phyloP scores from a whole-genome alignment of 2,329 filamentous ascomycete species.

The Aureobasidium mangrovei region DNA sequence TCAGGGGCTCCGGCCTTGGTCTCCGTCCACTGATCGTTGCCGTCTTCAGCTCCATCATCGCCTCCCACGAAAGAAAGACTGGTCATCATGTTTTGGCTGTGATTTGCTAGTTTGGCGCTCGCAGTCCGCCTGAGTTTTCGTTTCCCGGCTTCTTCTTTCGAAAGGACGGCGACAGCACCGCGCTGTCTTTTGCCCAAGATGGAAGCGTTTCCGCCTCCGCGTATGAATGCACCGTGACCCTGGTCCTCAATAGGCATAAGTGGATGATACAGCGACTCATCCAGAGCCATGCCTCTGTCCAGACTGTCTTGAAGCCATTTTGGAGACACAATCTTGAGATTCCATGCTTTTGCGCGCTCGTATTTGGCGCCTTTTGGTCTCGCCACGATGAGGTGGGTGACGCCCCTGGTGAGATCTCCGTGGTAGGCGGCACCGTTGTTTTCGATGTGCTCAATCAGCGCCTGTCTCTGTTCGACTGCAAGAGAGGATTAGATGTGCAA shows the following conservation, averaged over 20 bases:
- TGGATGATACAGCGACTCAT: conserved; percentile 79
- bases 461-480: conserved; percentile 55
- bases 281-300: conserved; percentile 79
- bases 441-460: conserved; percentile 59
- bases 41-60: neutral
- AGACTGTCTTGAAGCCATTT: conserved; percentile 83
- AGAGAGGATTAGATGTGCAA: neutral
- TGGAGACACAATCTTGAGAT: conserved; percentile 65
- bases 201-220: neutral
- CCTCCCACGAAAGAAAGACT: conserved; percentile 56
- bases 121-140: conserved; percentile 82
- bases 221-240: conserved; percentile 60
- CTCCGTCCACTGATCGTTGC: conserved; percentile 10
- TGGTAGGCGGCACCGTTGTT: conserved; percentile 74
- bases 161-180: conserved; percentile 16
- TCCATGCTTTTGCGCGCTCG: conserved; percentile 74
- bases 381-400: conserved; percentile 80
- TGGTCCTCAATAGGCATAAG: conserved; percentile 59
- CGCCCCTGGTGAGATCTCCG: conserved; percentile 74
- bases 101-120: conserved; percentile 71
- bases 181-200: conserved; percentile 48
- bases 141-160: conserved; percentile 46
- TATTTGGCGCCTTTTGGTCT: conserved; percentile 83
- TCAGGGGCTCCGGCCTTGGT: neutral
- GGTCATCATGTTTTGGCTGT: conserved; percentile 80